Evolutionary conservation across 2,329 filamentous ascomycete genomes (phyloP), one percentile per base, ranked within the genome.

Genomic region (Thielaviopsis punctulata): DNA sequence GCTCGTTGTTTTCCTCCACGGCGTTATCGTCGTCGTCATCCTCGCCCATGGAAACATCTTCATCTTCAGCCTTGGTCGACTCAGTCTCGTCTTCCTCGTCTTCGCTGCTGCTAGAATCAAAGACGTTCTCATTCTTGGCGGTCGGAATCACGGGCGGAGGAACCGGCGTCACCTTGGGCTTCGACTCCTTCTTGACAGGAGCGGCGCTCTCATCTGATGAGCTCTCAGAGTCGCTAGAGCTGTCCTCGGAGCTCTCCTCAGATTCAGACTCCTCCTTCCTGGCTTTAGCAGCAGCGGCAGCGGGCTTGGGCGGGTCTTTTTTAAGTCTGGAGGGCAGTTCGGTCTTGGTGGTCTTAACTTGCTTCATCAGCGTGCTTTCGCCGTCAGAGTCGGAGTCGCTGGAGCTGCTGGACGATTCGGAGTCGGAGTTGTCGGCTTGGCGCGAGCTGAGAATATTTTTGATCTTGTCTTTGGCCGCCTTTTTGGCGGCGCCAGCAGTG

Each of bases 1-100:
- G 60, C 13, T 62, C 58, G n/a, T 60, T 60, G 6, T 60, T 60
- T 27, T 63, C 63, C 23, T 58, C 59, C 19, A 57, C 59, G n/a
- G 50, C 19, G 23, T 53, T 55, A 7, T 55, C 61, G 18, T 58
- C 56, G 23, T 61, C 58, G 23, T 55, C 59, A 18, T 59, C 58
- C 44, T 58, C 61, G 6, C 57, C 59, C 30, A 58, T 58, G 6
- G 57, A 56, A n/a, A 54, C 53, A 21, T 61, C 59, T 1, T 59
- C 59, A 12, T 53, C 57, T 39, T 52, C 53, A 12, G 49, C 41
- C 22, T 48, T 55, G 18, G 56, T 56, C 6, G 59, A 59, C 48
- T 57, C 27, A 8, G 56, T 49, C 24, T 51, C 41, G 24, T 51
- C 44, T 3, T 46, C 52, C 10, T 49, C 44, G 6, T 46, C 52